Base-by-base conservation (phyloP, 768 basidiomycete genomes). In the Clathrus columnatus region DNA sequence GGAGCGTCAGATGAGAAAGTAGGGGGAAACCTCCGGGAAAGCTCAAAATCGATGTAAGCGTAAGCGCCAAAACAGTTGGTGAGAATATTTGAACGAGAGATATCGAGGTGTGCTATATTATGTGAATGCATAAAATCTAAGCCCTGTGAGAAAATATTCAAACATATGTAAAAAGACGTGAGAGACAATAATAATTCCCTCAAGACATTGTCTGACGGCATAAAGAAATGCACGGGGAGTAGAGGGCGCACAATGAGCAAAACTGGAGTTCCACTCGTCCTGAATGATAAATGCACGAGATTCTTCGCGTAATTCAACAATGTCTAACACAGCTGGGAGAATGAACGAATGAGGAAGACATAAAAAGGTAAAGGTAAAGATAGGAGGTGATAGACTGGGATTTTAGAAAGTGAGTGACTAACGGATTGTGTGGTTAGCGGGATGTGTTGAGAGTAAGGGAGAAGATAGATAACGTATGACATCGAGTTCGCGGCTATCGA, bases 401-500 rank as follows among this genome's bases (percentile, higher is more conserved):
- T 26, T 26, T 32, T 48, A 54, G 48, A 32, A 52, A 28, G 27
- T 45, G 41, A 50, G 29, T 54, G 42, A 75, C 83, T 63, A 54
- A 88, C 87, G 86, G 66, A 89, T 87, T 49, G 79, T 82, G 61
- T 85, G 87, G 63, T 88, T 88, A 79, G 77, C 81, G 48, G 82
- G 79, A 63, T 87, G 74, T 46, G 73, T 64, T 58, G 76, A 71
- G 59, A 82, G 64, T 14, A 75, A 71, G 44, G 78, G 72, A 17
- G 74, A 73, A 14, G 80, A 81, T 17, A 89, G 69, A 54, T 73
- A 67, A 32, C 75, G 78, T 23, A 85, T 76, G 50, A 81, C 72
- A 48, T 78, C 75, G 61, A 78, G 76, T 66, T 89, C 86, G 27
- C 79, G 79, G 61, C 85, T 87, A 49, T 64, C 63, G 20, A 75